Evolutionary conservation across 441 rosid genomes (phyloP).

Genomic region (Jatropha multifida): DNA sequence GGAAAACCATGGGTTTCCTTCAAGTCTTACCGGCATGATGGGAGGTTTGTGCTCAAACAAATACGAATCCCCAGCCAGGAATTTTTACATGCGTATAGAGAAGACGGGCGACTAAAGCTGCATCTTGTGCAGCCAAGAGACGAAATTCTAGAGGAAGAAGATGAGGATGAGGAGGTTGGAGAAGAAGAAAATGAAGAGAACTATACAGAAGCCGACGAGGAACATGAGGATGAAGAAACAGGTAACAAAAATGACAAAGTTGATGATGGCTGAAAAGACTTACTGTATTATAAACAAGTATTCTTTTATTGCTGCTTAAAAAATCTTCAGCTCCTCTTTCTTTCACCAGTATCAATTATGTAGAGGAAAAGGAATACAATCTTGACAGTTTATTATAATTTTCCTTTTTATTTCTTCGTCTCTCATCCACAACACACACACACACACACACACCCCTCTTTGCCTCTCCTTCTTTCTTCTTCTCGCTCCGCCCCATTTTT

Average conservation of each 20-base stretch:
- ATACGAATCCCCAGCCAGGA: slow-evolving; percentile 72
- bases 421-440: too few species aligned
- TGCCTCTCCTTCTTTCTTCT: neutral
- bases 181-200: slow-evolving; percentile 34
- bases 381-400: neutral
- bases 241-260: neutral
- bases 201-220: slow-evolving; percentile 21
- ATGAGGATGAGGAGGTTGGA: slow-evolving; percentile 35
- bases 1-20: slow-evolving; percentile 75
- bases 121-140: slow-evolving; percentile 61
- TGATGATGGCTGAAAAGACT: slow-evolving; percentile 5
- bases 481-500: neutral
- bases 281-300: neutral
- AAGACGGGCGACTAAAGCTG: slow-evolving; percentile 69
- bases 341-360: neutral
- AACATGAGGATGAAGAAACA: slow-evolving; percentile 24
- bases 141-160: slow-evolving; percentile 38
- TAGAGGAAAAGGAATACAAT: slow-evolving; percentile 4
- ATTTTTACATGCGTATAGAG: slow-evolving; percentile 67
- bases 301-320: neutral
- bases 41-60: slow-evolving; percentile 80
- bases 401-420: neutral
- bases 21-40: slow-evolving; percentile 71
- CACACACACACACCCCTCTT: too few species aligned
- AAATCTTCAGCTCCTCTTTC: neutral